Conservation (phyloP, 2,329 filamentous ascomycete genomes). For the Fusarium compactum region DNA sequence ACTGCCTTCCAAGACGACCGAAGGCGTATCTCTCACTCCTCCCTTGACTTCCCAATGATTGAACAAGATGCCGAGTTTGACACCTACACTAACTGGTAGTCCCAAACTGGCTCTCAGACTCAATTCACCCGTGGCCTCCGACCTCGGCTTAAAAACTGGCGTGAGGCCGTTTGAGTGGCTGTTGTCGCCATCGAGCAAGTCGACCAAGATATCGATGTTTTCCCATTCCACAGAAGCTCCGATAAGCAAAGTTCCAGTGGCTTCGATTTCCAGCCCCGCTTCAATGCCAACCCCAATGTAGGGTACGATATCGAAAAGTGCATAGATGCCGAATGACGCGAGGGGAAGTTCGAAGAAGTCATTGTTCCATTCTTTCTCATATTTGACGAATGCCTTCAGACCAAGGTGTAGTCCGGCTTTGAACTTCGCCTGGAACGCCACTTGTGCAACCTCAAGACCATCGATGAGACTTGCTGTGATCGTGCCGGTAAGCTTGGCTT, state of each 20-base stretch:
- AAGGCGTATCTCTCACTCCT: slow-evolving; percentile 4
- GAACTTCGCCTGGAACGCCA: slow-evolving; percentile 3
- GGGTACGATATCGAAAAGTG: not conserved
- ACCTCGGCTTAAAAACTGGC: not conserved
- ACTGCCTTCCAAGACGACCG: slow-evolving; percentile 3
- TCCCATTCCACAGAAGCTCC: slow-evolving; percentile 14
- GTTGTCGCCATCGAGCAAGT: not conserved
- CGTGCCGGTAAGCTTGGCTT: not conserved
- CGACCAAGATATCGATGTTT: slow-evolving; percentile 4
- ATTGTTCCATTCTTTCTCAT: slow-evolving; percentile 5
- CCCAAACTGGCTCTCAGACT: not conserved
- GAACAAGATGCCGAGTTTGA: not conserved
- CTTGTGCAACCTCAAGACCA: not conserved
- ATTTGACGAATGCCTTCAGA: slow-evolving; percentile 1
- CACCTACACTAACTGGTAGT: not conserved
- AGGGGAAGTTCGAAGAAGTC: not conserved
- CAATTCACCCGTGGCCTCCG: not conserved
- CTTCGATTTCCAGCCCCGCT: not conserved
- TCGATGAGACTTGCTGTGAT: not conserved
- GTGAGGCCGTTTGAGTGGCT: not conserved
- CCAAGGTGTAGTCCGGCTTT: slow-evolving; percentile 9
- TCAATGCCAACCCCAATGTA: not conserved
- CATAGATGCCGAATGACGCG: not conserved
- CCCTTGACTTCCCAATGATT: not conserved
- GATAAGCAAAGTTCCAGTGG: slow-evolving; percentile 5